Percentiles rank a stretch among this genome's conserved stretches.
These are phyloP conservation scores for Scheffersomyces titani DNA, from an alignment of 1,139 yeast species.

Conservation along the genomic window DNA sequence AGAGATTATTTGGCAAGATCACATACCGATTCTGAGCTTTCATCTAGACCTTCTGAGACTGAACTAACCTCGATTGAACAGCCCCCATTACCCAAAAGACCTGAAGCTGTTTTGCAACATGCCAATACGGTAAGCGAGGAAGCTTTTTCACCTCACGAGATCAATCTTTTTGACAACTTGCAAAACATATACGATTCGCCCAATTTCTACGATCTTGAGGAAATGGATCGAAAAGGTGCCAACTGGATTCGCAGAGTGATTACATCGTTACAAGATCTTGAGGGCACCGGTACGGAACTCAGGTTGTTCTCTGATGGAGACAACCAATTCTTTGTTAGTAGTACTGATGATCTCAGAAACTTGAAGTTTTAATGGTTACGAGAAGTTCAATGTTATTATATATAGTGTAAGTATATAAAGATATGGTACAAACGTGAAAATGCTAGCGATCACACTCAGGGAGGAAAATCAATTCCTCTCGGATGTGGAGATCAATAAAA, in stretches of 20 bases:
- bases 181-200: slow-evolving; percentile 26
- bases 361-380: not conserved
- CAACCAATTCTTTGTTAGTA: slow-evolving; percentile 27
- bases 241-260: slow-evolving; percentile 49
- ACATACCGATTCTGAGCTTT: slow-evolving; percentile 5
- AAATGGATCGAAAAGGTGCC: slow-evolving; percentile 49
- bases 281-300: slow-evolving; percentile 38
- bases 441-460: not conserved
- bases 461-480: not conserved
- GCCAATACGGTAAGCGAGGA: not conserved
- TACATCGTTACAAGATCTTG: slow-evolving; percentile 36
- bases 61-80: not conserved
- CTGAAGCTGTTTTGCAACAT: not conserved
- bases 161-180: slow-evolving; percentile 5
- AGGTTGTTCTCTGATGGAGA: slow-evolving; percentile 42
- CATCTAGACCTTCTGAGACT: not conserved
- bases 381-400: not conserved
- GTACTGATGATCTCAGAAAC: slow-evolving; percentile 3
- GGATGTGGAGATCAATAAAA: not conserved
- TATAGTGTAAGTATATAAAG: not conserved
- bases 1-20: slow-evolving; percentile 6
- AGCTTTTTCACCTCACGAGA: slow-evolving; percentile 11
- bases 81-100: slow-evolving; percentile 4
- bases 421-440: not conserved
- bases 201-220: slow-evolving; percentile 36